Evolutionary conservation across 176 grass and related monocot genomes (phyloP).

Genomic region (Melocanna baccifera): DNA sequence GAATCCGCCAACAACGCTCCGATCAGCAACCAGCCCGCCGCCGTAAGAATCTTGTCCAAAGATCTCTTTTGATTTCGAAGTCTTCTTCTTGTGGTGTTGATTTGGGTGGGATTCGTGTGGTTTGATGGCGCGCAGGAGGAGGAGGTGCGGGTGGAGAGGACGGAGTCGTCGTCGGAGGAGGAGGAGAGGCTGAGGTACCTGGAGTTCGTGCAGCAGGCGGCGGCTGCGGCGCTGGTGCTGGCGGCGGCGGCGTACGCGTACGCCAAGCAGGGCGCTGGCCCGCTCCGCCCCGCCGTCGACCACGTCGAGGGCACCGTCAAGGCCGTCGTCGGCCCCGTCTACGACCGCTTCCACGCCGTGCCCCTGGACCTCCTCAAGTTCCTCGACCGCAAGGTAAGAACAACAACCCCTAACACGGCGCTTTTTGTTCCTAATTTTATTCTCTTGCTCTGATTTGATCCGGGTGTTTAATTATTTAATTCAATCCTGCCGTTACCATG

Average conservation of each 20-base stretch:
- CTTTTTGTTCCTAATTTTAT: not conserved
- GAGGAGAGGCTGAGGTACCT: slow-evolving; percentile 79
- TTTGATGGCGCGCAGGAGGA: not conserved
- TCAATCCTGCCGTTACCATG: too few species aligned
- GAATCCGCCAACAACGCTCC: not conserved
- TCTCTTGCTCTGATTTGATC: not conserved
- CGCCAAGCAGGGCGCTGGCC: slow-evolving; percentile 68
- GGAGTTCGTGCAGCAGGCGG: slow-evolving; percentile 70
- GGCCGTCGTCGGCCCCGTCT: slow-evolving; percentile 73
- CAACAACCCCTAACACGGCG: not conserved
- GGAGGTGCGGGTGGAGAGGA: slow-evolving; percentile 46
- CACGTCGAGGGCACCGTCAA: slow-evolving; percentile 73
- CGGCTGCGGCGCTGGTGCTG: slow-evolving; percentile 59
- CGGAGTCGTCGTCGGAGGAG: not conserved
- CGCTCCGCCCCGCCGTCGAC: slow-evolving; percentile 77
- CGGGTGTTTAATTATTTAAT: not conserved
- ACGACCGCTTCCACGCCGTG: slow-evolving; percentile 58
- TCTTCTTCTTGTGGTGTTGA: not conserved
- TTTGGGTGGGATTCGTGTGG: not conserved
- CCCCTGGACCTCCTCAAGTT: slow-evolving; percentile 71
- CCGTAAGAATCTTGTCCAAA: not conserved
- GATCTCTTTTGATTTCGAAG: not conserved
- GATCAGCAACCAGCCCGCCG: slow-evolving; percentile 16
- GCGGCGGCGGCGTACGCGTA: slow-evolving; percentile 59
- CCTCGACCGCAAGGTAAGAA: slow-evolving; percentile 68